Percentiles rank a stretch among this genome's conserved stretches.
phyloP scores from a whole-genome alignment of 2,329 filamentous ascomycete species.

The Dothidotthia symphoricarpi region DNA sequence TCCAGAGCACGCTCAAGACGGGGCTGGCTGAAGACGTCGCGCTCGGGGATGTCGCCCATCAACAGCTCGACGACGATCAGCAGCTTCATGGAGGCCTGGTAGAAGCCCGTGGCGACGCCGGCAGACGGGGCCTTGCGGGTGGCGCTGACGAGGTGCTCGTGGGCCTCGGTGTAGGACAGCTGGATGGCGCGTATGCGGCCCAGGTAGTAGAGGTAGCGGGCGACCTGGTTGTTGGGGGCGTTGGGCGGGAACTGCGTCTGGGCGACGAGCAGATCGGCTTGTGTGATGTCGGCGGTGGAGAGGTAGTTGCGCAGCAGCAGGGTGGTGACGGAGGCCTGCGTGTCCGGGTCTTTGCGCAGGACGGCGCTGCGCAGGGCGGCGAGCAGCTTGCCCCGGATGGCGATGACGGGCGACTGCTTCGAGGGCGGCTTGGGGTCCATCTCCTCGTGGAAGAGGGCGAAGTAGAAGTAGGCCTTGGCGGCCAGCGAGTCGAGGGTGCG shows the following conservation, averaged over 20 bases:
- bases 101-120: conserved; percentile 86
- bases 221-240: conserved; percentile 96
- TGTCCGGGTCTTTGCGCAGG: conserved; percentile 92
- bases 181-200: conserved; percentile 96
- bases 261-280: conserved; percentile 91
- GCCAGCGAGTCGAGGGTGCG: conserved; percentile 91
- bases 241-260: conserved; percentile 94
- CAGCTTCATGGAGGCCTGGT: conserved; percentile 95
- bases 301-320: conserved; percentile 94
- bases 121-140: conserved; percentile 93
- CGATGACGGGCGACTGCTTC: conserved; percentile 79
- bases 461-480: conserved; percentile 98
- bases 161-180: conserved; percentile 93
- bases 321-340: conserved; percentile 94
- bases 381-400: conserved; percentile 81
- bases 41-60: conserved; percentile 98
- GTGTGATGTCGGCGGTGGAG: conserved; percentile 90
- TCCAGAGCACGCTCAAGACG: conserved; percentile 82
- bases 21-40: conserved; percentile 87
- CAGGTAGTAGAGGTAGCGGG: conserved; percentile 94
- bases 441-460: conserved; percentile 91
- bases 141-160: conserved; percentile 88
- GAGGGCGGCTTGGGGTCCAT: conserved; percentile 84
- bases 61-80: conserved; percentile 91
- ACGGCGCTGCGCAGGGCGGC: conserved; percentile 92